Percentiles rank a stretch among this genome's conserved stretches.
phyloP scores from a whole-genome alignment of 1,284 basidiomycete species.

The Mycena sp. region DNA sequence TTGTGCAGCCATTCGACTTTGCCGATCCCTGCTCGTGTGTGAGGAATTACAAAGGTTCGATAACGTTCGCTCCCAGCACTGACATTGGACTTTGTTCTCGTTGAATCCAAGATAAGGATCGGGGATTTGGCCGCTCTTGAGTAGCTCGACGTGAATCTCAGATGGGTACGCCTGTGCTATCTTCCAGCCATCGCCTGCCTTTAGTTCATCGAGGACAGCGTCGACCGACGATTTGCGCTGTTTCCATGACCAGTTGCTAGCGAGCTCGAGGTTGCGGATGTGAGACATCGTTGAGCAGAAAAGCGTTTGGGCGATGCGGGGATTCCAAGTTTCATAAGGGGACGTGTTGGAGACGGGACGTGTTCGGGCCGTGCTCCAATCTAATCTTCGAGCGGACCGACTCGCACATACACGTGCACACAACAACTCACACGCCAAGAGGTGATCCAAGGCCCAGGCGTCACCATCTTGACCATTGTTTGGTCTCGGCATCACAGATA shows the following conservation, averaged over 20 bases:
- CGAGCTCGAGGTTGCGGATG: slow-evolving; percentile 16
- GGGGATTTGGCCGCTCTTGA: slow-evolving; percentile 74
- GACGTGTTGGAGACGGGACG: too few species aligned
- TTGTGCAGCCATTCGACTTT: slow-evolving; percentile 85
- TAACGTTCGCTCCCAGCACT: not conserved
- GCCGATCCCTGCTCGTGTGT: slow-evolving; percentile 68
- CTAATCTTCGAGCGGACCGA: too few species aligned
- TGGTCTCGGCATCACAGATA: too few species aligned
- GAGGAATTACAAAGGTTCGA: not conserved
- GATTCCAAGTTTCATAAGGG: too few species aligned
- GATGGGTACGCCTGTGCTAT: slow-evolving; percentile 66
- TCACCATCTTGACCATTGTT: too few species aligned
- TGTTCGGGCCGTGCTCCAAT: too few species aligned
- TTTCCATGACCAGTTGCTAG: slow-evolving; percentile 22
- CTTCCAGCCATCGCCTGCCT: slow-evolving; percentile 11
- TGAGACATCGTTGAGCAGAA: slow-evolving; percentile 24
- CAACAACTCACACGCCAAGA: too few species aligned
- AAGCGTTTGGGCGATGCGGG: too few species aligned
- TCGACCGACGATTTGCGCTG: slow-evolving; percentile 12
- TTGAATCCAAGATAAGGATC: slow-evolving; percentile 85
- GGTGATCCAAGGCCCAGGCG: too few species aligned
- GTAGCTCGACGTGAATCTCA: slow-evolving; percentile 85
- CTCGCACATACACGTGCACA: too few species aligned
- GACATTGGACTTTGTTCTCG: slow-evolving; percentile 89
- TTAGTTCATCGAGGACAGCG: slow-evolving; percentile 16